phyloP scores from a whole-genome alignment of 2,329 filamentous ascomycete species.

The Teratosphaeria gauchensis region DNA sequence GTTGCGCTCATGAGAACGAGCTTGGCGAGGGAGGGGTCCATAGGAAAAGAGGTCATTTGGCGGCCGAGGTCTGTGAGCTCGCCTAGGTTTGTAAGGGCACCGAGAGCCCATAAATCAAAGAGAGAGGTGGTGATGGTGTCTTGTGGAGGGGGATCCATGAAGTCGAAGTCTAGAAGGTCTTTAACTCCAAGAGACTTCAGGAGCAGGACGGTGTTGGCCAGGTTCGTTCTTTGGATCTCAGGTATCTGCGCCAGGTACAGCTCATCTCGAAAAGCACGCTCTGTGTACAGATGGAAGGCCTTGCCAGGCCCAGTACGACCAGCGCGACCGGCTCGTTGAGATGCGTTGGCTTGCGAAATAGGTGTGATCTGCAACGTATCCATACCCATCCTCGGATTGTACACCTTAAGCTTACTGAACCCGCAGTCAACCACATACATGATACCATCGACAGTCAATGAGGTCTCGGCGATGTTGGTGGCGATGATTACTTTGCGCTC shows the following conservation, averaged over 20 bases:
- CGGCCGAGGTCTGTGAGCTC: constrained; percentile 78
- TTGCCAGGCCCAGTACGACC: constrained; percentile 93
- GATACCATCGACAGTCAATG: constrained; percentile 94
- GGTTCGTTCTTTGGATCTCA: constrained; percentile 92
- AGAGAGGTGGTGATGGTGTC: constrained; percentile 96
- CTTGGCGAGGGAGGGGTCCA: constrained; percentile 94
- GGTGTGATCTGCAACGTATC: constrained; percentile 96
- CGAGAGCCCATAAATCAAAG: constrained; percentile 94
- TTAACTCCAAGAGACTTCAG: constrained; percentile 91
- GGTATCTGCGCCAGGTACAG: constrained; percentile 95
- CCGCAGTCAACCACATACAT: constrained; percentile 98
- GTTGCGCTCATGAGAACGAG: constrained; percentile 76
- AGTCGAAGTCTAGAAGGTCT: constrained; percentile 91
- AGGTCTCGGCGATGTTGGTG: constrained; percentile 97
- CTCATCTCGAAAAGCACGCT: constrained; percentile 90
- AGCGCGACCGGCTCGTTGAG: constrained; percentile 84
- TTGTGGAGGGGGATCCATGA: constrained; percentile 97
- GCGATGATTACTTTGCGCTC: constrained; percentile 96
- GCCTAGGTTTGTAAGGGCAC: constrained; percentile 85
- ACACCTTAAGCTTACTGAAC: constrained; percentile 96
- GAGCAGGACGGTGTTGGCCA: constrained; percentile 87
- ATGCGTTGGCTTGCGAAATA: constrained; percentile 92
- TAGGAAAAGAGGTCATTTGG: constrained; percentile 95
- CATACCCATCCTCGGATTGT: constrained; percentile 99
- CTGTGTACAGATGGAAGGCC: constrained; percentile 87